phyloP scores from a whole-genome alignment of 192 early-diverging fungal genomes.

The Podila epicladia region DNA sequence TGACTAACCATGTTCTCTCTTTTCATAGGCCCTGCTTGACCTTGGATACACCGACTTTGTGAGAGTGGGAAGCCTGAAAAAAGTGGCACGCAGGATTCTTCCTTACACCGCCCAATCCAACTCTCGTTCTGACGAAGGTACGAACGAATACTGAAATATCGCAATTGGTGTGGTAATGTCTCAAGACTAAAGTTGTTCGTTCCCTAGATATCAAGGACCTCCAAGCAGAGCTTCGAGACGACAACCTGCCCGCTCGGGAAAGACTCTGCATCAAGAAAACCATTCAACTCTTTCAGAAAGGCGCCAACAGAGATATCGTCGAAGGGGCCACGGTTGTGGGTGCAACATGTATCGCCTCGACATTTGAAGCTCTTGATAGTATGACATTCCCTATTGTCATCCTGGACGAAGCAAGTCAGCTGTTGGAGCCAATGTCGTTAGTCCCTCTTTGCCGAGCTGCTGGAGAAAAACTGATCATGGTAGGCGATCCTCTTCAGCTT shows the following conservation, averaged over 20 bases:
- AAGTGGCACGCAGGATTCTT: slow-evolving; percentile 70
- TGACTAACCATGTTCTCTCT: not conserved
- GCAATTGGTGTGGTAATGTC: not conserved
- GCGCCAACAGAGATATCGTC: slow-evolving; percentile 61
- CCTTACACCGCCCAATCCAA: slow-evolving; percentile 65
- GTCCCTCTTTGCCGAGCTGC: slow-evolving; percentile 76
- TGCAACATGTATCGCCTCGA: slow-evolving; percentile 83
- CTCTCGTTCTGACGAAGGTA: slow-evolving; percentile 47
- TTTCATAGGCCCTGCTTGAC: slow-evolving; percentile 59
- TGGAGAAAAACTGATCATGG: slow-evolving; percentile 71
- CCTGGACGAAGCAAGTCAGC: slow-evolving; percentile 88
- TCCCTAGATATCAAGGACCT: slow-evolving; percentile 80
- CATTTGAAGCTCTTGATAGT: slow-evolving; percentile 22
- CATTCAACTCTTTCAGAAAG: slow-evolving; percentile 62
- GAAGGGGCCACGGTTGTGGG: slow-evolving; percentile 68
- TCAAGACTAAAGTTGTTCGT: not conserved
- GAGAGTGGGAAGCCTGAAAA: slow-evolving; percentile 76
- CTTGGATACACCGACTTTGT: slow-evolving; percentile 74
- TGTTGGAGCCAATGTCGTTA: slow-evolving; percentile 89
- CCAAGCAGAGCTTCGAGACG: slow-evolving; percentile 74
- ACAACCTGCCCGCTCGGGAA: slow-evolving; percentile 54
- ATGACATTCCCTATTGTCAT: slow-evolving; percentile 57
- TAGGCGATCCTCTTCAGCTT: slow-evolving; percentile 92
- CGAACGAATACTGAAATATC: not conserved
- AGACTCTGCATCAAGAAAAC: slow-evolving; percentile 57